Evolutionary conservation across 2,329 filamentous ascomycete genomes (phyloP).

Genomic region (Claviceps maximensis): DNA sequence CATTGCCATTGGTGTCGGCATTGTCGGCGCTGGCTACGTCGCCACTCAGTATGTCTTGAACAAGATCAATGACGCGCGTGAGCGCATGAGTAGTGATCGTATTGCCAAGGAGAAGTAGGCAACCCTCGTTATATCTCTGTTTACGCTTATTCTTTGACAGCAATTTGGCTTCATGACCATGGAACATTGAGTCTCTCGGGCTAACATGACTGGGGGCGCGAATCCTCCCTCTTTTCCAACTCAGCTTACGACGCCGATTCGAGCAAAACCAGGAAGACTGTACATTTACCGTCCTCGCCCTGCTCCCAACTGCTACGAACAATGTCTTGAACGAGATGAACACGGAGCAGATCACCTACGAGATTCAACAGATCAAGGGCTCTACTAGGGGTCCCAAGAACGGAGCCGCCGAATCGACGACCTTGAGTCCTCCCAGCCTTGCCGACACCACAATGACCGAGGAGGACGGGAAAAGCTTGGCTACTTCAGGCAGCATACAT

Average conservation of each 20-base stretch:
- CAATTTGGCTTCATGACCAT: neutral
- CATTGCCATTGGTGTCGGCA: slow-evolving; percentile 74
- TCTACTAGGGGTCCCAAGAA: slow-evolving; percentile 46
- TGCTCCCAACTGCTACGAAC: slow-evolving; percentile 81
- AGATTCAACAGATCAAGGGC: slow-evolving; percentile 85
- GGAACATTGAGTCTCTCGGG: neutral
- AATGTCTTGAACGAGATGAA: slow-evolving; percentile 80
- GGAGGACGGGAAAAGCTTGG: slow-evolving; percentile 66
- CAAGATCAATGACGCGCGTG: slow-evolving; percentile 84
- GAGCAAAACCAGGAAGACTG: slow-evolving; percentile 99
- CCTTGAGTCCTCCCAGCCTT: slow-evolving; percentile 42
- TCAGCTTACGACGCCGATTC: slow-evolving; percentile 82
- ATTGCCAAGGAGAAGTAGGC: slow-evolving; percentile 92
- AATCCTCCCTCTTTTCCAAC: neutral
- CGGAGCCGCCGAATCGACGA: slow-evolving; percentile 35
- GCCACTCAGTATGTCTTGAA: slow-evolving; percentile 83
- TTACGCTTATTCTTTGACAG: too few species aligned
- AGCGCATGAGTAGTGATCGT: slow-evolving; percentile 92
- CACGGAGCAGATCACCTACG: slow-evolving; percentile 83
- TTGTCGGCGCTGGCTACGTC: slow-evolving; percentile 81
- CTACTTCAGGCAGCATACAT: slow-evolving; percentile 44
- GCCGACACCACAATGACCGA: slow-evolving; percentile 64
- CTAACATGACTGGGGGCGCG: neutral
- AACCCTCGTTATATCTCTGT: neutral
- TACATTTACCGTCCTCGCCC: slow-evolving; percentile 91